A percentile compares a stretch with the other conserved stretches of the same genome.
Conservation (phyloP, 108 stramenopile genomes). For the Conticribra weissflogii region DNA sequence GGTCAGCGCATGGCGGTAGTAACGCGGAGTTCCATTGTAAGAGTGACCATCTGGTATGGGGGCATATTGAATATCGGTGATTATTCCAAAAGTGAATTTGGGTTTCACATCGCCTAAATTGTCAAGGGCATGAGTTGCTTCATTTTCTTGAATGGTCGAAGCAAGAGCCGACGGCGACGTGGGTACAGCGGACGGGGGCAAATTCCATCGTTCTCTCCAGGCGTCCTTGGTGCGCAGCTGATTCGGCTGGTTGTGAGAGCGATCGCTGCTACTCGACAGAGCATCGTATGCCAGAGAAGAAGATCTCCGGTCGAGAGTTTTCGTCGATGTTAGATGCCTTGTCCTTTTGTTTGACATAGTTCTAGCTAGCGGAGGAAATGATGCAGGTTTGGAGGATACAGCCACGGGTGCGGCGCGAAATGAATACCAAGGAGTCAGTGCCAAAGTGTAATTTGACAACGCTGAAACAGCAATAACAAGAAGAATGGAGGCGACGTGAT, state of each 20-base stretch:
- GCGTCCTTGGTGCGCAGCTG: background rate
- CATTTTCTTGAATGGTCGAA: background rate
- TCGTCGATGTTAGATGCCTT: background rate
- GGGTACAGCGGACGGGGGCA: background rate
- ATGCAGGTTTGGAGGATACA: too few relatives aligned
- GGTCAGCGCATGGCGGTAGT: constrained; percentile 71
- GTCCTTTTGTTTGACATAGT: background rate
- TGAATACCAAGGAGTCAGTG: too few relatives aligned
- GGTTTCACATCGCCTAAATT: constrained; percentile 8
- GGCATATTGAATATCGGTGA: constrained; percentile 89
- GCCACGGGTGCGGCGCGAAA: too few relatives aligned
- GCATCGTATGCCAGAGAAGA: constrained; percentile 22
- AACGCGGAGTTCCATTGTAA: constrained; percentile 68
- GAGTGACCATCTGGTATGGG: constrained; percentile 82
- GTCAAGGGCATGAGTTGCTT: background rate
- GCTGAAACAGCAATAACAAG: too few relatives aligned
- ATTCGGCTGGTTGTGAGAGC: constrained; percentile 5
- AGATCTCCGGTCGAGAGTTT: background rate
- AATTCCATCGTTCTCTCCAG: constrained; percentile 13
- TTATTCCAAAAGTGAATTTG: constrained; percentile 63
- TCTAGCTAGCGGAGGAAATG: too few relatives aligned
- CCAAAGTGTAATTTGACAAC: too few relatives aligned
- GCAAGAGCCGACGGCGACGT: background rate
- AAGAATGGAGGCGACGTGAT: too few relatives aligned
- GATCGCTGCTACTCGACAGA: background rate